Evolutionary conservation across 2,329 filamentous ascomycete genomes (phyloP).

Genomic region (Proliferodiscus dingleyae): DNA sequence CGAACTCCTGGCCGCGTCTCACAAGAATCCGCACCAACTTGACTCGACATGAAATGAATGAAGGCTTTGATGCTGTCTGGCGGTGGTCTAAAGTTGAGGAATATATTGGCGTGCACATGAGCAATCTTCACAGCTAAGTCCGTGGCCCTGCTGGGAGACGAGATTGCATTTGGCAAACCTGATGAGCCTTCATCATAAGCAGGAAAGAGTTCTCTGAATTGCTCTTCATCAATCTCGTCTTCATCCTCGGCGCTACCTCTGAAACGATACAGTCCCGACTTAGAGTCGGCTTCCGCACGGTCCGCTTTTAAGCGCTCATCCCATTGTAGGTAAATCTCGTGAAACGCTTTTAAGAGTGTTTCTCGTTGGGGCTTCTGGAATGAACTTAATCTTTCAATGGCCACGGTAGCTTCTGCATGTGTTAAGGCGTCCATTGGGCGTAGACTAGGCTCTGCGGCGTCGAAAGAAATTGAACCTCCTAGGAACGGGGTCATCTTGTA

Average conservation of each 20-base stretch:
- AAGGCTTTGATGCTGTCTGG: constrained; percentile 23
- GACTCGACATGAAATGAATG: constrained; percentile 25
- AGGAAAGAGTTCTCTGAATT: constrained; percentile 79
- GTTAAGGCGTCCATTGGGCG: constrained; percentile 46
- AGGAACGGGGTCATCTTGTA: constrained; percentile 51
- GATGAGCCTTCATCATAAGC: constrained; percentile 53
- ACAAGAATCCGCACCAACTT: constrained; percentile 21
- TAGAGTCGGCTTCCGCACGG: constrained; percentile 67
- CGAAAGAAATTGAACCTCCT: constrained; percentile 27
- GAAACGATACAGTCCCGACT: constrained; percentile 77
- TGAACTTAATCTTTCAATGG: constrained; percentile 43
- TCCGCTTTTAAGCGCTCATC: constrained; percentile 70
- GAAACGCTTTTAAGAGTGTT: constrained; percentile 61
- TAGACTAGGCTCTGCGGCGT: constrained; percentile 12
- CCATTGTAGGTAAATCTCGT: constrained; percentile 76
- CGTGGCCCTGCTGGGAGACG: constrained; percentile 16
- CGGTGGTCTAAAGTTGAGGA: constrained; percentile 18
- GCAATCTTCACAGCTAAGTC: constrained; percentile 52
- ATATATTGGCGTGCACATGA: constrained; percentile 48
- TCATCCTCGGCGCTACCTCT: constrained; percentile 71
- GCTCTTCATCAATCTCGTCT: constrained; percentile 67
- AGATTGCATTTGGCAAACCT: constrained; percentile 14
- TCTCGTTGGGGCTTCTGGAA: constrained; percentile 41
- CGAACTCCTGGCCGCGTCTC: constrained; percentile 17
- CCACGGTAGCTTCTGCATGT: constrained; percentile 40